phyloP scores from a whole-genome alignment of 2,329 filamentous ascomycete genomes.

The Cladosporium sp. region DNA sequence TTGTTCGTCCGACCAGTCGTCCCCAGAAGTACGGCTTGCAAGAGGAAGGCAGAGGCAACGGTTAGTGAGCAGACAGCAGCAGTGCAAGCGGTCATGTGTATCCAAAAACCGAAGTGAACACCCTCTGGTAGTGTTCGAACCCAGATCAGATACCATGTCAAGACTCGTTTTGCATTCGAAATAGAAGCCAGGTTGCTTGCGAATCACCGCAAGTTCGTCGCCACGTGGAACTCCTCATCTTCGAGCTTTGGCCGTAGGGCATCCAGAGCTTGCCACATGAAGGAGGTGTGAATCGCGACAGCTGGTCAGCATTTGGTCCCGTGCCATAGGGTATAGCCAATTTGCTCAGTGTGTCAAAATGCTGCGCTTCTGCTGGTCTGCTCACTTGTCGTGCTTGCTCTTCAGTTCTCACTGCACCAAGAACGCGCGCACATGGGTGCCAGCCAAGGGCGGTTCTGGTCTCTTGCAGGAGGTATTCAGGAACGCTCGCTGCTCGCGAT shows the following conservation, averaged over 20 bases:
- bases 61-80: constrained; percentile 24
- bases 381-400: constrained; percentile 50
- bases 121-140: neutral
- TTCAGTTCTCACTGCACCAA: constrained; percentile 35
- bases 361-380: constrained; percentile 48
- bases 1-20: constrained; percentile 10
- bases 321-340: neutral
- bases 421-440: constrained; percentile 26
- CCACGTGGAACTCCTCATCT: neutral
- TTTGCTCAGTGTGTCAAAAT: neutral
- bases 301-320: neutral
- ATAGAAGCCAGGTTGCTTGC: neutral
- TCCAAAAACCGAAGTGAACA: neutral
- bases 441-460: constrained; percentile 21
- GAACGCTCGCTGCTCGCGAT: constrained; percentile 13
- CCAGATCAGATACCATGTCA: neutral
- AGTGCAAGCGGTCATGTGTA: neutral
- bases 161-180: neutral
- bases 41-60: constrained; percentile 30
- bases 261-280: neutral
- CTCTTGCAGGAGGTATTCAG: constrained; percentile 18
- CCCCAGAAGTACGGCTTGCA: constrained; percentile 29
- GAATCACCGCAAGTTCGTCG: constrained; percentile 1
- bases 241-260: constrained; percentile 6
- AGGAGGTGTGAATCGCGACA: neutral